Evolutionary conservation across 2,329 filamentous ascomycete species (phyloP), one percentile per base, ranked within the genome.

Genomic region (Cryphonectria parasitica): DNA sequence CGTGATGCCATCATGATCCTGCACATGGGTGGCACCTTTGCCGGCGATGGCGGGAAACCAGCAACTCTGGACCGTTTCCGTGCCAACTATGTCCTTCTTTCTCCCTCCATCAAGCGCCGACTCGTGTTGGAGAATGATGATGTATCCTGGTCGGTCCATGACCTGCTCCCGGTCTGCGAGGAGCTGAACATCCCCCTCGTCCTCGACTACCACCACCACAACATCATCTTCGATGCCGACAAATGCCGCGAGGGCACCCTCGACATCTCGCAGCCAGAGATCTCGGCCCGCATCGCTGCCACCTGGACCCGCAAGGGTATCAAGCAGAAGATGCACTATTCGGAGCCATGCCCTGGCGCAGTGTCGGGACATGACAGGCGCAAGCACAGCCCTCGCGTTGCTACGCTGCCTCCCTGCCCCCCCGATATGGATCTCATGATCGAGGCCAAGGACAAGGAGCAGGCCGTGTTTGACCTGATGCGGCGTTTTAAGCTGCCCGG

Each of bases 381-480:
- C 71, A 98, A 97, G 80, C 95, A 98, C 77, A 94, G 90, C 49
- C 87, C 93, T 0, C 88, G 95, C 11, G 94, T 97, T 1, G 86
- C 86, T 74, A 92, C 90, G 0, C 81, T 98, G 0, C 95, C 95
- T 0, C 95, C 95, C 0, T 98, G 95, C 76, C 86, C 90, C 4
- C 83, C 88, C 0, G 90, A 92, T 43, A 96, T 97, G 91, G 95
- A 98, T 77, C 84, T 98, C n/a, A 98, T 98, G 95, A 98, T 98
- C 72, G 95, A 98, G 82, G 95, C 95, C 64, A 98, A 98, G 79
- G 95, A 98, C 78, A 98, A 98, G 80, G 95, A 98, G 79, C 95
- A 98, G 80, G 94, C 95, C 0, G 94, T 98, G 0, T 97, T 98
- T 76, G 94, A 97, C 74, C 85, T 98, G 25, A 98, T 98, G 94